Conservation (phyloP, 257 asterid genomes). For the Jacaranda mimosifolia region DNA sequence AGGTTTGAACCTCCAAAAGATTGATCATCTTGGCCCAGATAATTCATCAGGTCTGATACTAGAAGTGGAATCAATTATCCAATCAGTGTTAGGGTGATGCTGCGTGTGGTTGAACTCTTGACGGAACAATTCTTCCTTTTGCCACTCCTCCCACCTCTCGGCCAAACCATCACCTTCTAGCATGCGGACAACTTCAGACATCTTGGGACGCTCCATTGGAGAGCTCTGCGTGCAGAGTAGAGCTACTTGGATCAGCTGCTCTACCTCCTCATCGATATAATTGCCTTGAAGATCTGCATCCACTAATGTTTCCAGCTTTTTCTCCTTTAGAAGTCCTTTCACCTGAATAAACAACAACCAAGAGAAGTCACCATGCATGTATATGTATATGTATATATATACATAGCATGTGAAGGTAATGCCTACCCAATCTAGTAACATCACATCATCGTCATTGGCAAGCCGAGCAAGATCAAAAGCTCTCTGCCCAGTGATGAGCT, state of each 20-base stretch:
- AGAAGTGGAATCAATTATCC: slow-evolving; percentile 78
- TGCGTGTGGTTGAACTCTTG: slow-evolving; percentile 60
- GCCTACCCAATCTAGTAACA: slow-evolving; percentile 96
- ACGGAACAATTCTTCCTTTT: slow-evolving; percentile 83
- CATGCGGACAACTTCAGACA: slow-evolving; percentile 95
- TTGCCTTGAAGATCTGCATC: slow-evolving; percentile 77
- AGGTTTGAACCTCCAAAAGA: not conserved
- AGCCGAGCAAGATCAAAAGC: slow-evolving; percentile 95
- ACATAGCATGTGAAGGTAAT: not conserved
- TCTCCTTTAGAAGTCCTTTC: slow-evolving; percentile 82
- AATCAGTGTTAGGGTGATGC: slow-evolving; percentile 51
- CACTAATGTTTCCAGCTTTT: slow-evolving; percentile 74
- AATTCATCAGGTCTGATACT: slow-evolving; percentile 80
- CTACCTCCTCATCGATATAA: slow-evolving; percentile 80
- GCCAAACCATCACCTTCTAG: slow-evolving; percentile 94
- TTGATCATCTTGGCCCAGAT: slow-evolving; percentile 78
- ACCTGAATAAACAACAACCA: slow-evolving; percentile 53
- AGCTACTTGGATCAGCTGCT: slow-evolving; percentile 87
- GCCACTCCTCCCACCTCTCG: slow-evolving; percentile 99
- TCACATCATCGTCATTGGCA: slow-evolving; percentile 88
- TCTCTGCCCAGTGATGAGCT: slow-evolving; percentile 92
- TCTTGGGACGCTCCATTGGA: slow-evolving; percentile 86
- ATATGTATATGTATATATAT: too few relatives aligned
- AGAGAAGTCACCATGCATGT: too few relatives aligned
- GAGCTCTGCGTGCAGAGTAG: slow-evolving; percentile 85